Base-by-base conservation (phyloP, 192 early-diverging fungal genomes). In the Coemansia sp. region DNA sequence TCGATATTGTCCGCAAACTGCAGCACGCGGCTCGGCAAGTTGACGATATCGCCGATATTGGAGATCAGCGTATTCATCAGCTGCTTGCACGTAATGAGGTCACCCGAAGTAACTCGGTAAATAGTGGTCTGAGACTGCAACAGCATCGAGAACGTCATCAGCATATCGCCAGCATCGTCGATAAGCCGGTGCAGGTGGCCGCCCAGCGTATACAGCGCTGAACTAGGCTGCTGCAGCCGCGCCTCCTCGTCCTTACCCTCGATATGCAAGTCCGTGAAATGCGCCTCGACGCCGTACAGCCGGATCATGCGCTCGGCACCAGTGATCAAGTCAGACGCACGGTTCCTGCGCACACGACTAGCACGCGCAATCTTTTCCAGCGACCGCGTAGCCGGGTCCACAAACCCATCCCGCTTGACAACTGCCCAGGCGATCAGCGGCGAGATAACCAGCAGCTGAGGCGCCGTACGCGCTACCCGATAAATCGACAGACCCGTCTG, bases 271-370 rank as follows among this genome's bases (percentile, higher is more conserved):
- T 60, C 50, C 38, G 80, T 76, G 52, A 95, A 95, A 3, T 81
- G 82, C 41, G 81, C 27, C 44, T 87, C 86, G 1, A 76, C 86
- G 33, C 78, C 74, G 69, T 88, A 93, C 0, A 92, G 83, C 46
- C 93, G 88, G 49, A 96, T 89, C 43, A 87, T 87, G 0, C 87
- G 83, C 31, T 90, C 73, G 0, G 93, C 93, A 20, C 90, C 93
- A 0, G 29, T 27, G 15, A 82, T 73, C 15, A 77, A 50, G 53
- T 74, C 62, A 10, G 47, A 46, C 1, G 66, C 66, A 1, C 65
- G 60, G 24, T 40, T 67, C 29, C 66, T 24, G 5, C 24, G 70
- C 4, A 80, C 27, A 1, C 49, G 18, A 13, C 24, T 27, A 1
- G 41, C 34, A 5, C 68, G 65, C 18, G 55, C 3, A 9, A 76